Evolutionary conservation across 2,329 filamentous ascomycete species (phyloP), one percentile per base, ranked within the genome.

Genomic region (Sarocladium brachiariae): DNA sequence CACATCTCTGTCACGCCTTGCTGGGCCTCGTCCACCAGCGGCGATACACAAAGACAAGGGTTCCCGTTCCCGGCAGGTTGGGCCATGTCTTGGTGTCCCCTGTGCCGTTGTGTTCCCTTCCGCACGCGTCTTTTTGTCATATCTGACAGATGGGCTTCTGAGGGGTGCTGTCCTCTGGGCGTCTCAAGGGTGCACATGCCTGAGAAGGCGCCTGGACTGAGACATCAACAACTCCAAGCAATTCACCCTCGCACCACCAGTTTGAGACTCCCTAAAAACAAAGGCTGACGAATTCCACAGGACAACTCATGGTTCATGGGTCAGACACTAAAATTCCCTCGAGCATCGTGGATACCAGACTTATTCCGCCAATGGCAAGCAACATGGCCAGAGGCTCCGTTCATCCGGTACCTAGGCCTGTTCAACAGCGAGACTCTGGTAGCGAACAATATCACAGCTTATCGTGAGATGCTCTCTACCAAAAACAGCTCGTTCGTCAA

Each of bases 301-400:
- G 61, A 70, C 47, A 63, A 70, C 31, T 56, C 62, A 35, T 61
- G 66, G 41, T 56, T 74, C 35, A 52, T 75, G 11, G 72, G 73
- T 6, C 70, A 74, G 54, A 62, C 62, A 41, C 51, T 63, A 18
- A 67, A 66, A 46, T 60, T 62, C 27, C 53, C 62, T n/a, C 37
- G 56, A 8, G 57, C 57, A 2, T 38, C 57, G 2, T 63, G 61
- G 61, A 54, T 63, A 13, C 61, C 61, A 1, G 52, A 62, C 2
- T 57, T 63, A 25, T 51, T 51, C 34, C 51, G 49, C 27, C 35
- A 47, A 27, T 51, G 59, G 63, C 3, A 65, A 59, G n/a, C 52
- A 61, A 19, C 45, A 11, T 54, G 51, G 45, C 56, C 56, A 7
- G 51, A 53, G 13, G 53, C 52, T 23, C 52, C 56, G 27, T 52